Evolutionary conservation across 768 basidiomycete species (phyloP).

Genomic region (Podaxis sp.): DNA sequence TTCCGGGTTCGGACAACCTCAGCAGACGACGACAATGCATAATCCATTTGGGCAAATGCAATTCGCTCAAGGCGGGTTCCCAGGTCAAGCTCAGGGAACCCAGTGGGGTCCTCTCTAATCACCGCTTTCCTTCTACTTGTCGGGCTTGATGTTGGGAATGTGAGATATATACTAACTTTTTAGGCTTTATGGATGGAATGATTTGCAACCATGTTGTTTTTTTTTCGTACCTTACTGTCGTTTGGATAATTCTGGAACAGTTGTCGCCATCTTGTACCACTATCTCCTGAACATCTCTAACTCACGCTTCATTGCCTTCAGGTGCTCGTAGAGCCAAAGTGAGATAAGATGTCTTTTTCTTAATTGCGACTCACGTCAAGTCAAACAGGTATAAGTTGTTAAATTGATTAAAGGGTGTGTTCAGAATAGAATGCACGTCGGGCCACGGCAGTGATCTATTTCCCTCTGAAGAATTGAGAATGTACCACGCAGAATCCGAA

Average conservation of each 20-base stretch:
- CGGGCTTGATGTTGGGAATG: neutral
- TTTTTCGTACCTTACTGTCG: neutral
- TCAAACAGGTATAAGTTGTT: too few species aligned
- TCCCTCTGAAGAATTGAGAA: too few species aligned
- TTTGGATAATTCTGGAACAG: neutral
- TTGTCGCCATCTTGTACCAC: neutral
- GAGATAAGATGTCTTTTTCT: too few species aligned
- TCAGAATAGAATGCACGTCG: too few species aligned
- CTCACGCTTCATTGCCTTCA: too few species aligned
- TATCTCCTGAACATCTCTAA: too few species aligned
- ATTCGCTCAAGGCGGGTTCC: conserved; percentile 23
- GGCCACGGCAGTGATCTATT: too few species aligned
- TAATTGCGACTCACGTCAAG: too few species aligned
- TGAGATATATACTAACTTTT: neutral
- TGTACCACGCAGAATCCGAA: too few species aligned
- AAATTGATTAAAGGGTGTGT: too few species aligned
- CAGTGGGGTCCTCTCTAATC: conserved; percentile 42
- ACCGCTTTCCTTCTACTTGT: neutral
- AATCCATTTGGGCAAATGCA: conserved; percentile 21
- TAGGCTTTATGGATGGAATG: neutral
- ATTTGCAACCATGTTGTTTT: neutral
- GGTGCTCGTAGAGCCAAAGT: too few species aligned
- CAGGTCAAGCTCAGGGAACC: conserved; percentile 21
- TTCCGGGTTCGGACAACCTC: conserved; percentile 27
- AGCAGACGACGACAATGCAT: conserved; percentile 21